phyloP scores from a whole-genome alignment of 768 basidiomycete genomes.

The Mrakia gelida region DNA sequence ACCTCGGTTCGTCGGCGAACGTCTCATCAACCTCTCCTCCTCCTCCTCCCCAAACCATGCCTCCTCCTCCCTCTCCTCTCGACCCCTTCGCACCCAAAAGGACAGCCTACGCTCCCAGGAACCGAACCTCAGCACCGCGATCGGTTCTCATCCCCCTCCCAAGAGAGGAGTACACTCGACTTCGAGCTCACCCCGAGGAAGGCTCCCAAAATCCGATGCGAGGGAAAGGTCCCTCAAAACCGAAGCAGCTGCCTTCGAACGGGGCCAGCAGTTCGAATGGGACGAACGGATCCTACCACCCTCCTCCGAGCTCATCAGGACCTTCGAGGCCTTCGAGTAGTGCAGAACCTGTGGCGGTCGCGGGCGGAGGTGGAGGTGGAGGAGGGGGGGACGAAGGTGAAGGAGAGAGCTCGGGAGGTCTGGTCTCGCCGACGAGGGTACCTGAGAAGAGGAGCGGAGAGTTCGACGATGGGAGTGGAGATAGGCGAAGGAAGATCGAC shows the following conservation, averaged over 20 bases:
- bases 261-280: neutral
- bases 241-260: conserved; percentile 1
- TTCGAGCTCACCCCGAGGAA: neutral
- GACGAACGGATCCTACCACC: conserved; percentile 32
- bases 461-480: conserved; percentile 31
- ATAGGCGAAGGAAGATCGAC: conserved; percentile 36
- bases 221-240: neutral
- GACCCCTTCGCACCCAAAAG: neutral
- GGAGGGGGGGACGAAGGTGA: conserved; percentile 22
- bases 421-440: neutral
- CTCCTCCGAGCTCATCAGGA: neutral
- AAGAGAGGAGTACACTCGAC: neutral
- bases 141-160: neutral
- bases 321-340: conserved; percentile 20
- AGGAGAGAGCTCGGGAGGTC: neutral
- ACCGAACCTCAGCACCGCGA: neutral
- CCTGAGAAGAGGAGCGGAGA: conserved; percentile 2
- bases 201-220: conserved; percentile 19
- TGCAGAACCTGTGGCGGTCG: neutral
- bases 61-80: neutral
- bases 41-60: neutral
- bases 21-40: neutral
- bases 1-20: neutral
- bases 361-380: neutral
- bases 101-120: neutral